Base-by-base conservation (phyloP, 1,284 basidiomycete genomes). In the Apiotrichum veenhuisii region DNA sequence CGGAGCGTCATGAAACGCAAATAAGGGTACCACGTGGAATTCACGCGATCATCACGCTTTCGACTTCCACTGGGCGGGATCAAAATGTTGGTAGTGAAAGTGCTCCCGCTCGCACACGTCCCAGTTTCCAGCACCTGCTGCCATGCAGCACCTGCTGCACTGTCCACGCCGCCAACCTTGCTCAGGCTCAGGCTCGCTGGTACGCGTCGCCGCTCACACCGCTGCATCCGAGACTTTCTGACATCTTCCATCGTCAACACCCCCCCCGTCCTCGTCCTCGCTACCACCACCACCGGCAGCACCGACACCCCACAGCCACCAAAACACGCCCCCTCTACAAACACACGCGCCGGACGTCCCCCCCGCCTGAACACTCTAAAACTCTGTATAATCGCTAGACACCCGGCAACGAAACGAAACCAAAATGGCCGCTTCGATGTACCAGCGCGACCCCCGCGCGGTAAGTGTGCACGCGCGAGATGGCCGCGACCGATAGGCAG, bases 381-480 rank as follows among this genome's bases (percentile, higher is more conserved):
- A 25, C n/a, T n/a, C n/a, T 44, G 23, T 20, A 44, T 30, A 48
- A 12, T 44, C 23, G n/a, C n/a, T 25, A 33, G 17, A 26, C 40
- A 40, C 30, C 52, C 20, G 30, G 34, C 22, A 40, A 46, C 11
- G 30, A 27, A 40, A 27, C 33, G 22, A 52, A 43, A 25, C 46
- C n/a, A 69, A 61, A 47, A 77, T 77, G 76, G 68, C 76, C 7
- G 66, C 75, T 23, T 68, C 72, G 47, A 77, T 78, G 75, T 78
- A 77, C 64, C 77, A 78, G 61, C 64, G 75, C 42, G 77, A 78
- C 61, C 77, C 77, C 11, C 62, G 77, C 57, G 73, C 77, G 58
- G 77, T 77, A 42, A 64, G 74, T 72, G 14, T 37, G 30, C 30
- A n/a, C n/a, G n/a, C n/a, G n/a, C n/a, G n/a, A n/a, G 30, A 30